Evolutionary conservation across 2,329 filamentous ascomycete species (phyloP).

Genomic region (Epichloe sylvatica): DNA sequence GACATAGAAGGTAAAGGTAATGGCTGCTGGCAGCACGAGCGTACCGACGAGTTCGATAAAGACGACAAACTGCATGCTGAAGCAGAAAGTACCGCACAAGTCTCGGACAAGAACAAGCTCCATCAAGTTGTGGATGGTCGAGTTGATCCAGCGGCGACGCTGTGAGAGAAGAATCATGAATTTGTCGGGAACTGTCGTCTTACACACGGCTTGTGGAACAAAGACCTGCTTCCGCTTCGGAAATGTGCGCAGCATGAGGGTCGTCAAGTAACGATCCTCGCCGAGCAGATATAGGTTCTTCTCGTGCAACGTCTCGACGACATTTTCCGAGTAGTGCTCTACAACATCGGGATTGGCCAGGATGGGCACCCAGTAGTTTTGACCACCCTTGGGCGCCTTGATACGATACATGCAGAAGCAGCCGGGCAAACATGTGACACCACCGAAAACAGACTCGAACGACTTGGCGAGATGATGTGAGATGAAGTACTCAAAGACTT

Average conservation of each 20-base stretch:
- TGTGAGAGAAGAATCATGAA: constrained; percentile 91
- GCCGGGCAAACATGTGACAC: constrained; percentile 94
- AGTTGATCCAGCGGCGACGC: constrained; percentile 97
- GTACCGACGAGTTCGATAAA: constrained; percentile 93
- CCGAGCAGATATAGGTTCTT: constrained; percentile 87
- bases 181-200: constrained; percentile 86
- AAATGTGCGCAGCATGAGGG: constrained; percentile 96
- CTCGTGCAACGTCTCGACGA: constrained; percentile 95
- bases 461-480: constrained; percentile 94
- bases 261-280: constrained; percentile 90
- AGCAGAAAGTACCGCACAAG: constrained; percentile 96
- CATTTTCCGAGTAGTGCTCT: constrained; percentile 98
- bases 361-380: constrained; percentile 99
- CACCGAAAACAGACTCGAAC: constrained; percentile 96
- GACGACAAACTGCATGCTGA: constrained; percentile 98
- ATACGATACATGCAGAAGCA: constrained; percentile 99
- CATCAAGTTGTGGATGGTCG: constrained; percentile 96
- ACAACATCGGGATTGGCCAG: constrained; percentile 96
- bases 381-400: constrained; percentile 93
- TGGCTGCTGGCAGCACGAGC: constrained; percentile 85
- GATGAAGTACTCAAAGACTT: constrained; percentile 99
- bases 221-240: constrained; percentile 98
- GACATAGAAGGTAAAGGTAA: constrained; percentile 93
- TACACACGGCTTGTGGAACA: constrained; percentile 95
- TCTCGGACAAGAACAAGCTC: constrained; percentile 90